phyloP scores from a whole-genome alignment of 129 eudicot genomes.

The Gnaphalium uliginosum region DNA sequence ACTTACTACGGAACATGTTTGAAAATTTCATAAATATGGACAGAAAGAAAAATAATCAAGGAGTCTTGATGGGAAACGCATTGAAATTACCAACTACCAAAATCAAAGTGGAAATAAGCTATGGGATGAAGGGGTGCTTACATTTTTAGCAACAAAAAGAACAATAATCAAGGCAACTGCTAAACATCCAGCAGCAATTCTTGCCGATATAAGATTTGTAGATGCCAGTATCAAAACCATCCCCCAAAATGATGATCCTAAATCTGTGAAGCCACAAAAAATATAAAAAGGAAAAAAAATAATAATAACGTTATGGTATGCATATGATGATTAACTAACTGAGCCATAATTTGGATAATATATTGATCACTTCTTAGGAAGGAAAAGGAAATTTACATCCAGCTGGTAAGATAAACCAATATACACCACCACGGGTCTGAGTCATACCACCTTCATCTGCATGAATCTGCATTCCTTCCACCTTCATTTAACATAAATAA shows the following conservation, averaged over 20 bases:
- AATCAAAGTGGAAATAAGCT: slow-evolving; percentile 1
- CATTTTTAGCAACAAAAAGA: slow-evolving; percentile 66
- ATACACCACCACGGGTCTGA: slow-evolving; percentile 59
- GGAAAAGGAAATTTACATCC: slow-evolving; percentile 44
- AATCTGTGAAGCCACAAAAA: slow-evolving; percentile 43
- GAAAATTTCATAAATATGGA: background rate
- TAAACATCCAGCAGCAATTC: slow-evolving; percentile 96
- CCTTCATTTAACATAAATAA: slow-evolving; percentile 34
- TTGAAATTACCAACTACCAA: background rate
- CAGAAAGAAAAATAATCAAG: background rate
- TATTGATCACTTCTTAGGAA: background rate
- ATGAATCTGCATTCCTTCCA: slow-evolving; percentile 62
- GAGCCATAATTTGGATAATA: background rate
- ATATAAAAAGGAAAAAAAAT: background rate
- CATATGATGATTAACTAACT: background rate
- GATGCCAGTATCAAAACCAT: slow-evolving; percentile 92
- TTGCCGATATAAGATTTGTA: slow-evolving; percentile 76
- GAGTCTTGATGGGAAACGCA: slow-evolving; percentile 10
- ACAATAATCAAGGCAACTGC: slow-evolving; percentile 56
- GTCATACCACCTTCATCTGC: slow-evolving; percentile 69
- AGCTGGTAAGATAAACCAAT: slow-evolving; percentile 66
- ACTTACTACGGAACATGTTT: background rate
- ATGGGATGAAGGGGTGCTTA: slow-evolving; percentile 26
- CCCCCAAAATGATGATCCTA: slow-evolving; percentile 99
- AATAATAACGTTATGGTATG: background rate